Base-by-base conservation (phyloP, 2,329 filamentous ascomycete species). In the Phaeoacremonium minimum region DNA sequence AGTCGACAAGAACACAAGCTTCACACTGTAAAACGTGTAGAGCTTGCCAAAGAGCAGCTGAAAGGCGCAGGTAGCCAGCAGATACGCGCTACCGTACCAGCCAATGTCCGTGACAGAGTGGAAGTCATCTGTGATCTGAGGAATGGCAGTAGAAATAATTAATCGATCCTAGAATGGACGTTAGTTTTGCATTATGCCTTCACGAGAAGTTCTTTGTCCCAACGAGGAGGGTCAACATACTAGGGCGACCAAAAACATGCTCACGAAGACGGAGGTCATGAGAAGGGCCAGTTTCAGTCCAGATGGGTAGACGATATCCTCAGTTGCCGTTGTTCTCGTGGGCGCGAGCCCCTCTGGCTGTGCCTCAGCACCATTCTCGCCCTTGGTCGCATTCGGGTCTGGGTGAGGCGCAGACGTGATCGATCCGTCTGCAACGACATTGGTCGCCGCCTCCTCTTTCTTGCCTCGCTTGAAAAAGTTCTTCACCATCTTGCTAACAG, bases 1-100 rank as follows among this genome's bases (percentile, higher is more conserved):
- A 22, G 52, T 45, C 16, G 40, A 20, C n/a, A 61, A 43, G 38
- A 58, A 61, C 36, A 51, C 45, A 14, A 32, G 31, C 38, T 61
- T 62, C 39, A 64, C 46, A 33, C 53, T 52, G 46, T 55, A 63
- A 46, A 64, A 60, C 30, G 49, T 57, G 45, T 64, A 67, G 22
- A 64, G 38, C 42, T 63, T 64, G 38, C 62, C 61, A 31, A 60
- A 66, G 28, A 60, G 41, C 15, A 65, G 56, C 47, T 66, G 63
- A 38, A 63, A 64, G 33, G 57, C 49, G 31, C 54, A 58, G 28
- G 52, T 54, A 1, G 58, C 61, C 13, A 64, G 41, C 36, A 63
- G 41, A 37, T 61, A 65, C 15, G 57, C 58, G n/a, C 53, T 55
- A 15, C 58, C 58, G 39, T 64, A 64, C 60, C 60, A 64, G 18